Evolutionary conservation across 2,329 filamentous ascomycete species (phyloP).

Genomic region (Alternaria sp.): DNA sequence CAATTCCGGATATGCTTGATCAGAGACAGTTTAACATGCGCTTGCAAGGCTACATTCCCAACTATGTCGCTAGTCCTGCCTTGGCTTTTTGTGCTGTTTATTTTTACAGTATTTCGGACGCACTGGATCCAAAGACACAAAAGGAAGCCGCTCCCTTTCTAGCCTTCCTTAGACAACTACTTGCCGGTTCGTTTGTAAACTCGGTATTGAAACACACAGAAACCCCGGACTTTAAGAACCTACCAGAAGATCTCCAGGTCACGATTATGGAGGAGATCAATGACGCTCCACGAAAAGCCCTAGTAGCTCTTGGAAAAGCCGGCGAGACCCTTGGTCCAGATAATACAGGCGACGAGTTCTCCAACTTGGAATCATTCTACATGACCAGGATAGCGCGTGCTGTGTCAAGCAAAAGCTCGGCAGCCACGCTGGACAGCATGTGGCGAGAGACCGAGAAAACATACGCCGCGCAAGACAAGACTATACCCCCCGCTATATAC

Average conservation of each 20-base stretch:
- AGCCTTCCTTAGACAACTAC: conserved; percentile 28
- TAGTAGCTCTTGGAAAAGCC: conserved; percentile 18
- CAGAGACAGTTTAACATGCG: conserved; percentile 27
- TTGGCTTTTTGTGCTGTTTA: conserved; percentile 41
- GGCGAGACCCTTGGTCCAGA: not conserved
- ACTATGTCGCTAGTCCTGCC: conserved; percentile 14
- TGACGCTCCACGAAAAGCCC: conserved; percentile 30
- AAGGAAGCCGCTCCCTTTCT: conserved; percentile 38
- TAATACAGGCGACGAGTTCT: conserved; percentile 7
- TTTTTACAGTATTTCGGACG: conserved; percentile 38
- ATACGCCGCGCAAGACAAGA: conserved; percentile 21
- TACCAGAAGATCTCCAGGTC: conserved; percentile 23
- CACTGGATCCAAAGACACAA: conserved; percentile 18
- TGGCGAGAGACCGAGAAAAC: conserved; percentile 31
- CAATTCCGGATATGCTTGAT: conserved; percentile 7
- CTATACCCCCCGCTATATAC: conserved; percentile 46
- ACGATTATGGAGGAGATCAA: conserved; percentile 28
- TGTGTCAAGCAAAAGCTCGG: conserved; percentile 22
- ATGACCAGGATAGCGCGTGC: conserved; percentile 35
- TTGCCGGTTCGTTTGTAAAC: conserved; percentile 29
- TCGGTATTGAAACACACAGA: conserved; percentile 18
- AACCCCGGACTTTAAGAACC: conserved; percentile 12
- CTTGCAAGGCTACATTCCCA: conserved; percentile 34
- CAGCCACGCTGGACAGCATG: conserved; percentile 21
- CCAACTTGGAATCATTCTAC: conserved; percentile 33